phyloP scores from a whole-genome alignment of 1,139 yeast species.

The Kurtzmaniella quercitrusa region DNA sequence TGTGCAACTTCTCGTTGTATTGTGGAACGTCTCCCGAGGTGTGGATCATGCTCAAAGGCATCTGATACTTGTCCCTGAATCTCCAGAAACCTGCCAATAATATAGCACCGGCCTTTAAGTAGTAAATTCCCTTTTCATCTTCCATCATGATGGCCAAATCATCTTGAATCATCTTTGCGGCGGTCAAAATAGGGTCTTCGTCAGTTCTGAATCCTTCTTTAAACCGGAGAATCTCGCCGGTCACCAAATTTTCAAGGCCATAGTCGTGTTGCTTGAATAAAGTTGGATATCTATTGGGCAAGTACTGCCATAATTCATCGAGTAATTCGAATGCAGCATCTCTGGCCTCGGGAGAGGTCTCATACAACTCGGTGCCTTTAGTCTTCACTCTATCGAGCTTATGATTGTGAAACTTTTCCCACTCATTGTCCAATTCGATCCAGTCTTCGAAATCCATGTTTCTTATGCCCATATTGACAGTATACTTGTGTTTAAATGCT shows the following conservation, averaged over 20 bases:
- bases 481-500: conserved; percentile 57
- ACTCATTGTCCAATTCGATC: conserved; percentile 65
- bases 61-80: conserved; percentile 49
- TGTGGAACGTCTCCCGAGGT: conserved; percentile 65
- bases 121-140: conserved; percentile 50
- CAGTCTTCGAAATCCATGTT: conserved; percentile 55
- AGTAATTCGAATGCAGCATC: conserved; percentile 56
- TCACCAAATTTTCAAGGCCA: conserved; percentile 50
- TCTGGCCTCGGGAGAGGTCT: conserved; percentile 47
- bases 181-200: conserved; percentile 53
- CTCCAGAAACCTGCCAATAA: conserved; percentile 66
- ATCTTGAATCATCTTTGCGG: conserved; percentile 59
- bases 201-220: conserved; percentile 8
- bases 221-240: conserved; percentile 38
- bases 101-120: conserved; percentile 56
- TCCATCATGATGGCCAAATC: conserved; percentile 67
- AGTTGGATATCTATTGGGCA: conserved; percentile 57
- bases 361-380: conserved; percentile 45
- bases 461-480: conserved; percentile 61
- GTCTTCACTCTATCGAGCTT: conserved; percentile 46
- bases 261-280: conserved; percentile 40
- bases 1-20: conserved; percentile 51
- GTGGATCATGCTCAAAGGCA: conserved; percentile 56
- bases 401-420: conserved; percentile 50
- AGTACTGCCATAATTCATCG: conserved; percentile 47